These are phyloP conservation scores for Daldinia concentrica DNA, from an alignment of 495 filamentous ascomycete species.

Conservation along the genomic window DNA sequence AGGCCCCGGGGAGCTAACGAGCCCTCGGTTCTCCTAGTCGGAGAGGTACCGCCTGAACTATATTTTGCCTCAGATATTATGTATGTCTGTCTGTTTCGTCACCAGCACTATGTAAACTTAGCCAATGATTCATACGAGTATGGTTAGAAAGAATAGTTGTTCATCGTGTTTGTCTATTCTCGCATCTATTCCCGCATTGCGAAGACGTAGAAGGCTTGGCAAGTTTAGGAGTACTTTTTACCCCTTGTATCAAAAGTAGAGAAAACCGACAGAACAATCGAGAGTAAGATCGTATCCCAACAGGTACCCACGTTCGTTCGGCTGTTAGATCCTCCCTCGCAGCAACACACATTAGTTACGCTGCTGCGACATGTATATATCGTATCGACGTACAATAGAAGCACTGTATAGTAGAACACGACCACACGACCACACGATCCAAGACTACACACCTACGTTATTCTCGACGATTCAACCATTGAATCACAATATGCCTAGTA, in stretches of 20 bases:
- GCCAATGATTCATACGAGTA: constrained; percentile 24
- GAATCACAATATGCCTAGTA: background rate
- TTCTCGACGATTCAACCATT: background rate
- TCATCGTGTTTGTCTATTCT: background rate
- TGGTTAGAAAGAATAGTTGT: constrained; percentile 1
- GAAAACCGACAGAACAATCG: constrained; percentile 9
- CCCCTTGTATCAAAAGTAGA: constrained; percentile 24
- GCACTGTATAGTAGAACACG: constrained; percentile 2
- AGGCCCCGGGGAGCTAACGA: constrained; percentile 27
- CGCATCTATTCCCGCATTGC: background rate
- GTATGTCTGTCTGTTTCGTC: constrained; percentile 5
- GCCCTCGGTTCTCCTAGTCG: constrained; percentile 22
- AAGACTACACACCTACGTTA: background rate
- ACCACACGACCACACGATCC: background rate
- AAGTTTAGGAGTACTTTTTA: background rate
- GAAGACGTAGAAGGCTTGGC: constrained; percentile 7
- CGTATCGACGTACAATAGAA: constrained; percentile 4
- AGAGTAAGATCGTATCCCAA: constrained; percentile 24
- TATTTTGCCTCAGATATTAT: constrained; percentile 10
- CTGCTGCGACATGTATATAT: constrained; percentile 7
- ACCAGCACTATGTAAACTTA: constrained; percentile 2
- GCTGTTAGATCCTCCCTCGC: constrained; percentile 35
- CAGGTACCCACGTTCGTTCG: constrained; percentile 25
- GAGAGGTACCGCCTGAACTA: constrained; percentile 28
- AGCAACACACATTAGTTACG: constrained; percentile 2